Conservation (phyloP, 805 yeast species). For the Yamadazyma paraphyllophila region DNA sequence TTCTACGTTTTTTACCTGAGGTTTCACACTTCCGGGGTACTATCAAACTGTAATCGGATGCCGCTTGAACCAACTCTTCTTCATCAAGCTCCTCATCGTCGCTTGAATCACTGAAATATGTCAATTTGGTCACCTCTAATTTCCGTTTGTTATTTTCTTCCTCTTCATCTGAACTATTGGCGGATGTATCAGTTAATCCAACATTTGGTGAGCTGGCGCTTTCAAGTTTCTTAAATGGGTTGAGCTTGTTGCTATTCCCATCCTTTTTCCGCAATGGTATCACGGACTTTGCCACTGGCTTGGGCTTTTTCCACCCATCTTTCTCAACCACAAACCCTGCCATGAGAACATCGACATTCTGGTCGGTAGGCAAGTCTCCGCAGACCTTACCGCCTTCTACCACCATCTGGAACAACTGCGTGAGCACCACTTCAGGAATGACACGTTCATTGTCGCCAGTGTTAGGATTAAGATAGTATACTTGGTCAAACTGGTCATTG, state of each 20-base stretch:
- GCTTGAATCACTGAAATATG: slow-evolving; percentile 52
- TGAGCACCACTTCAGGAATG: slow-evolving; percentile 34
- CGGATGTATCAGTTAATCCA: slow-evolving; percentile 46
- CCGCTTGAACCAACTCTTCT: slow-evolving; percentile 32
- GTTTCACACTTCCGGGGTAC: slow-evolving; percentile 60
- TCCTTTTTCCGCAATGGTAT: slow-evolving; percentile 12
- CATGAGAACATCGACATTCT: slow-evolving; percentile 60
- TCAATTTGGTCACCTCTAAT: slow-evolving; percentile 46
- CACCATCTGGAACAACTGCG: slow-evolving; percentile 31
- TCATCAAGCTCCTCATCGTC: slow-evolving; percentile 46
- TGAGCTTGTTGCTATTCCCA: not conserved
- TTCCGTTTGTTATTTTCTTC: slow-evolving; percentile 45
- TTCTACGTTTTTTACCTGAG: slow-evolving; percentile 65
- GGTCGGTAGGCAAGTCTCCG: slow-evolving; percentile 54
- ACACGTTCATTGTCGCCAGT: slow-evolving; percentile 36
- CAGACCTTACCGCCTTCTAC: slow-evolving; percentile 44
- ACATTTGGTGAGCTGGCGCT: slow-evolving; percentile 15
- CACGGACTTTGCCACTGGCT: slow-evolving; percentile 26
- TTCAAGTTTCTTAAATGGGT: slow-evolving; percentile 5
- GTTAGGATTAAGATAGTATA: slow-evolving; percentile 58
- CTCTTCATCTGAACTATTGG: slow-evolving; percentile 38
- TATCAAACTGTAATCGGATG: slow-evolving; percentile 36
- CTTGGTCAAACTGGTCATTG: slow-evolving; percentile 38
- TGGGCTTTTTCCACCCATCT: slow-evolving; percentile 56
- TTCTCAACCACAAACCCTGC: slow-evolving; percentile 58